A percentile compares a stretch with the other conserved stretches of the same genome.
Evolutionary conservation across 495 filamentous ascomycete species (phyloP).

Genomic region (Terfezia claveryi): DNA sequence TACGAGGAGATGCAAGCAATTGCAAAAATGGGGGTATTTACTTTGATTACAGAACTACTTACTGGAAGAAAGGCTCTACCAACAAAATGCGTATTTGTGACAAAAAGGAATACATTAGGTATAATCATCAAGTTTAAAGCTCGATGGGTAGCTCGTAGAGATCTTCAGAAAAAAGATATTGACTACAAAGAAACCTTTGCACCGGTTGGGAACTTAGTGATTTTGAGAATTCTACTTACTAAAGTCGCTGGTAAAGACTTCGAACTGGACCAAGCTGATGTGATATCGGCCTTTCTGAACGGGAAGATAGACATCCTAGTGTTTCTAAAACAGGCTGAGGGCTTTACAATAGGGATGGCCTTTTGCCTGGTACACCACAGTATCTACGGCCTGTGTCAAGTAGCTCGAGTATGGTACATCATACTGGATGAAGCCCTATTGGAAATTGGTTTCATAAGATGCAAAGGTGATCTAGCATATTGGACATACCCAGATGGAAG

Average conservation of each 20-base stretch:
- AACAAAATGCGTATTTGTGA: neutral
- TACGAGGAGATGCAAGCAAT: neutral
- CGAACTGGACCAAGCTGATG: slow-evolving; percentile 5
- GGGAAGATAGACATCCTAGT: neutral
- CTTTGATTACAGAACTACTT: neutral
- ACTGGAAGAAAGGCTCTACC: neutral
- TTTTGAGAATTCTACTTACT: slow-evolving; percentile 1
- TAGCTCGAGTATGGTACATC: neutral
- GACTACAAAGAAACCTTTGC: neutral
- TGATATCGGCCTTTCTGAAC: slow-evolving; percentile 6
- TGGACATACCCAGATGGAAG: neutral
- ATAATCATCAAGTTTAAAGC: neutral
- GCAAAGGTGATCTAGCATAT: neutral
- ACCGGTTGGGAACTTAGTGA: neutral
- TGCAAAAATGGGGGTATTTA: neutral
- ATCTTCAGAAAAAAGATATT: neutral
- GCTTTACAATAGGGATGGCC: neutral
- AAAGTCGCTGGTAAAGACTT: neutral
- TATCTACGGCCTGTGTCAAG: neutral
- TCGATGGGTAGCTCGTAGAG: neutral
- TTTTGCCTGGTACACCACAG: neutral
- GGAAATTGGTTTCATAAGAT: neutral
- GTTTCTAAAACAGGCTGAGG: neutral
- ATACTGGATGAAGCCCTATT: neutral
- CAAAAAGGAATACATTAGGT: neutral